Base-by-base conservation (phyloP, 176 grass and related monocot genomes). In the Phyllostachys edulis region DNA sequence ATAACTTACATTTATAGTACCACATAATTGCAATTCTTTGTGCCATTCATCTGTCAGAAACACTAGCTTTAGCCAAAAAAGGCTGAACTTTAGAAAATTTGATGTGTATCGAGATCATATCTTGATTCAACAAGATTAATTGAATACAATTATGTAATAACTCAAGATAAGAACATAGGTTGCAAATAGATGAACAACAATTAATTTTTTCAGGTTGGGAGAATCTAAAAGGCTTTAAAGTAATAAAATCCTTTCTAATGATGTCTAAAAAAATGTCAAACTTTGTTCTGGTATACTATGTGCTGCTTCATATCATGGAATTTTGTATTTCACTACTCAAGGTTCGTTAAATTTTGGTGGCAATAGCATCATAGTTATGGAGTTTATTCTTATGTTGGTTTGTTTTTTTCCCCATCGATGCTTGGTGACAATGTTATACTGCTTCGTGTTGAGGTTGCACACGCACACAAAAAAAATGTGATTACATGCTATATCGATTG, bases 271-370 rank as follows among this genome's bases (percentile, higher is more conserved):
- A 56, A 27, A 40, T 6, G 14, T 14, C 8, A 60, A 72, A 71
- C 17, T 59, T 85, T 80, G 3, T 68, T 81, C 27, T 21, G 18
- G 8, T 71, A 65, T 78, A 76, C 26, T 69, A 60, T 77, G 17
- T 41, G 23, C 2, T 57, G 4, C 38, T 86, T 81, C 34, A 89
- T 82, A 55, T 7, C 21, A 39, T 71, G 67, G 13, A 14, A n/a
- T 13, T 52, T 78, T 16, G 23, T 57, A 13, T 13, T 69, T 18
- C 8, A 9, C 10, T 76, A 6, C 10, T 76, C 1, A 10, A 54
- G 34, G 32, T 79, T 57, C 15, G 29, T 18, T 56, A 23, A 8
- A 29, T 21, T 38, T 67, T 52, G 62, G n/a, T 54, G 40, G 49
- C 24, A 60, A 13, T 67, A 78, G n/a, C 5, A 57, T 44, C 80